Percentiles rank a stretch among this genome's conserved stretches.
Evolutionary conservation across 2,329 filamentous ascomycete genomes (phyloP).

Genomic region (Stagonosporopsis chrysanthemi): DNA sequence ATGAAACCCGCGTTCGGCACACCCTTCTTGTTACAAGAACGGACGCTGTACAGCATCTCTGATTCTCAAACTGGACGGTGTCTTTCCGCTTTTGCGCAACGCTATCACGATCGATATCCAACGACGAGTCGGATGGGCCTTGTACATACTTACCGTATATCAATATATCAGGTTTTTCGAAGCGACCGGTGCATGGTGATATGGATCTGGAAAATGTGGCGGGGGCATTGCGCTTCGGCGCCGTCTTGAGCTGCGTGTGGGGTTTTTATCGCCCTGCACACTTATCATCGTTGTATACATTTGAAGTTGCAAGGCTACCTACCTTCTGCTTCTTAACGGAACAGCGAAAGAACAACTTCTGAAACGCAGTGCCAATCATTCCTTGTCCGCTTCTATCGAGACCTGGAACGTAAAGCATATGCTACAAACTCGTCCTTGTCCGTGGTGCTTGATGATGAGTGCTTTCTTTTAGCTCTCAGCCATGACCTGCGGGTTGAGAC

Average conservation of each 20-base stretch:
- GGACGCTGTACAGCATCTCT: conserved; percentile 99
- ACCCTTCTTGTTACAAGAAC: conserved; percentile 94
- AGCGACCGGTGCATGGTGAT: conserved; percentile 2
- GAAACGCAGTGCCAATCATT: conserved; percentile 50
- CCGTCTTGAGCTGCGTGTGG: neutral
- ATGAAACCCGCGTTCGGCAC: conserved; percentile 99
- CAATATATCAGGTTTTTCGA: conserved; percentile 10
- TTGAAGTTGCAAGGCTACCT: conserved; percentile 35
- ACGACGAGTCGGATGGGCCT: conserved; percentile 13
- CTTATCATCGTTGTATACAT: conserved; percentile 34
- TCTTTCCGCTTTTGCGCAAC: conserved; percentile 23
- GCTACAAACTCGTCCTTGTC: neutral
- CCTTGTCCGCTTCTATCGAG: conserved; percentile 37
- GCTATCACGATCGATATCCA: conserved; percentile 1
- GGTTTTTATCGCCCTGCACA: neutral
- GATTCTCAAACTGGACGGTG: conserved; percentile 71
- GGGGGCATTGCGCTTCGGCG: neutral
- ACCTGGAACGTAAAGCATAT: conserved; percentile 17
- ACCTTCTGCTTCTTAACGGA: conserved; percentile 45
- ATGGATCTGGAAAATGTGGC: neutral
- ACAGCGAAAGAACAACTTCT: conserved; percentile 45
- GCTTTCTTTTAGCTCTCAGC: neutral
- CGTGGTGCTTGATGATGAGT: neutral
- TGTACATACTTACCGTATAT: conserved; percentile 18
- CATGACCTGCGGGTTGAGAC: neutral